These are phyloP conservation scores for Pachysolen tannophilus DNA, from an alignment of 805 yeast species.

Conservation along the genomic window DNA sequence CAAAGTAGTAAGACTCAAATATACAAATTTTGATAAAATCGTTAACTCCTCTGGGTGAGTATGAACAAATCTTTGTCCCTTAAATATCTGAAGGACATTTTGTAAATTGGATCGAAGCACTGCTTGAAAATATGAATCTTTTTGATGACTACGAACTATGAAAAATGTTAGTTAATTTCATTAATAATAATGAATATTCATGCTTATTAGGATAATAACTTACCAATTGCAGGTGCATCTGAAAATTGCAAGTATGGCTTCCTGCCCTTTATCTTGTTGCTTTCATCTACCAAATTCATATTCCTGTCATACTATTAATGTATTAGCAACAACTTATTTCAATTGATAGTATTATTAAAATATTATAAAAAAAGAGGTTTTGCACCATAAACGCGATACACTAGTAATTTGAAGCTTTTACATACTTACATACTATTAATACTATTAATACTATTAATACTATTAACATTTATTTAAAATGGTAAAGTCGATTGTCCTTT, in stretches of 20 bases:
- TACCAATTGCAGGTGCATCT: slow-evolving; percentile 79
- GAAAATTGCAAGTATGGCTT: slow-evolving; percentile 50
- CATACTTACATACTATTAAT: background rate
- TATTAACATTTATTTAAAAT: background rate
- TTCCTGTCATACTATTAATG: background rate
- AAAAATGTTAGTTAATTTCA: slow-evolving; percentile 1
- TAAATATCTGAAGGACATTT: slow-evolving; percentile 45
- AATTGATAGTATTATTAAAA: background rate
- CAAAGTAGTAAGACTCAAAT: slow-evolving; percentile 69
- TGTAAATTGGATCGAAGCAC: slow-evolving; percentile 45
- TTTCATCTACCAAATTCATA: too few species aligned
- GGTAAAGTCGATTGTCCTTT: slow-evolving; percentile 10
- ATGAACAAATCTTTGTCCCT: slow-evolving; percentile 60
- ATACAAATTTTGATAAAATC: slow-evolving; percentile 48
- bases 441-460: background rate
- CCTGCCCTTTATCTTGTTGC: background rate
- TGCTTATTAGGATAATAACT: slow-evolving; percentile 18
- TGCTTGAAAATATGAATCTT: slow-evolving; percentile 68
- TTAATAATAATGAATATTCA: background rate
- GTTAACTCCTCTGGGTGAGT: slow-evolving; percentile 55
- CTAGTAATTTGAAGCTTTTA: background rate
- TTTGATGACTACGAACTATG: slow-evolving; percentile 84
- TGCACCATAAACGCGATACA: background rate
- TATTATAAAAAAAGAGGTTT: background rate
- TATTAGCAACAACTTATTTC: background rate